Conservation (phyloP, 139 green algal species). For the Zygnema circumcarinatum region DNA sequence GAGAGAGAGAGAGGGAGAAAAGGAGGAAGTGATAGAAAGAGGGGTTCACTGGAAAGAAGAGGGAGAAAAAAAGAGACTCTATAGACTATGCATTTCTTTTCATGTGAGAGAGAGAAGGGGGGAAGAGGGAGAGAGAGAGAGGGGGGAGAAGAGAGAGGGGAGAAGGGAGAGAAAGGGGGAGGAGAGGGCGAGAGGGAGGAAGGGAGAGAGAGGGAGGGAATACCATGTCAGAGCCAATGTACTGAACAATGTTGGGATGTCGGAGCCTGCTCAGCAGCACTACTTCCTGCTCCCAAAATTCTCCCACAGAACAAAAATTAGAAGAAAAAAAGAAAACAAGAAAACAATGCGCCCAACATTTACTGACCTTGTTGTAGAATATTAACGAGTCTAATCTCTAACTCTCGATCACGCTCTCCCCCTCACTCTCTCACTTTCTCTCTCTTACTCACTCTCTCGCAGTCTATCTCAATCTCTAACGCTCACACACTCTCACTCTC, state of each 20-base stretch:
- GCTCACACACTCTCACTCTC: no score
- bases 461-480: no score
- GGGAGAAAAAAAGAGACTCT: not conserved
- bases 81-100: no score
- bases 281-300: conserved; percentile 74
- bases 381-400: no score
- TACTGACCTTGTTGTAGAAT: no score
- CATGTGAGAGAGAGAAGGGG: not conserved
- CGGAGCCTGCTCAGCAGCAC: conserved; percentile 78
- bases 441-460: no score
- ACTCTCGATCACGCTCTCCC: no score
- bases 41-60: not conserved
- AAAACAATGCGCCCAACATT: no score
- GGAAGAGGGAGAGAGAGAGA: not conserved
- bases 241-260: conserved; percentile 93
- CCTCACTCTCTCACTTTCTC: no score
- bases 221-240: conserved; percentile 75
- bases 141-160: not conserved
- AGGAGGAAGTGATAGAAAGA: not conserved
- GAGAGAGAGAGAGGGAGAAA: not conserved
- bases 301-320: no score
- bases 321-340: no score
- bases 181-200: not conserved
- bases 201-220: not conserved
- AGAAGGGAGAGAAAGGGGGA: not conserved